Base-by-base conservation (phyloP, 2,329 filamentous ascomycete species). In the Didymella arachidicola region DNA sequence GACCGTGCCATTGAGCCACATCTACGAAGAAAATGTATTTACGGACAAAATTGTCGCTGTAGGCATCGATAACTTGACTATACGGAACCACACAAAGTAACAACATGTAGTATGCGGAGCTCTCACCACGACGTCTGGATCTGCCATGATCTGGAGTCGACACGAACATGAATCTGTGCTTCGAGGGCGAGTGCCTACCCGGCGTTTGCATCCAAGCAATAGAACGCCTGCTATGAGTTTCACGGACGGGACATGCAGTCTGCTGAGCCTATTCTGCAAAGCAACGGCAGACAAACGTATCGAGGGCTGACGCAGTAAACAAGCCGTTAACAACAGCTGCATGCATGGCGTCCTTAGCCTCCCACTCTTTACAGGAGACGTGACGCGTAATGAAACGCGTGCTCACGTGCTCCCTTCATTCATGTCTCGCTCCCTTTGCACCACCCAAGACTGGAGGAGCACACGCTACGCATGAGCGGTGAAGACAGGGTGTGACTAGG, bases 341-440 rank as follows among this genome's bases (percentile, higher is more conserved):
- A 46, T 50, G 48, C 49, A 44, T 27, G 56, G 56, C 50, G 56
- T 39, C 22, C 32, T 54, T 54, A 54, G 41, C 56, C 32, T 45
- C 53, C 56, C 56, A 29, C 26, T 59, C 46, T 51, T 49, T 27
- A 25, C 38, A 22, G 36, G 22, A 53, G 26, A 41, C 56, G 51
- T 46, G 56, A 59, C 56, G 56, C 51, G 50, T 26, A 50, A 39
- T 49, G 4, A 50, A 14, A 38, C 56, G 56, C 56, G 56, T 42
- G 39, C 51, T 51, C 56, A 59, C 56, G 56, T 59, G 56, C 12
- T 32, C 1, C 1, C 3, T 11, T 30, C 29, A 8, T 22, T 22
- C 22, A 2, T 22, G 22, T 22, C 3, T 3, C 22, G 3, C 3
- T 22, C 22, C 22, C 2, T 22, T 22, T 22, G 22, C 22, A 22